phyloP scores from a whole-genome alignment of 1,284 basidiomycete species.

The Gymnopus androsaceus region DNA sequence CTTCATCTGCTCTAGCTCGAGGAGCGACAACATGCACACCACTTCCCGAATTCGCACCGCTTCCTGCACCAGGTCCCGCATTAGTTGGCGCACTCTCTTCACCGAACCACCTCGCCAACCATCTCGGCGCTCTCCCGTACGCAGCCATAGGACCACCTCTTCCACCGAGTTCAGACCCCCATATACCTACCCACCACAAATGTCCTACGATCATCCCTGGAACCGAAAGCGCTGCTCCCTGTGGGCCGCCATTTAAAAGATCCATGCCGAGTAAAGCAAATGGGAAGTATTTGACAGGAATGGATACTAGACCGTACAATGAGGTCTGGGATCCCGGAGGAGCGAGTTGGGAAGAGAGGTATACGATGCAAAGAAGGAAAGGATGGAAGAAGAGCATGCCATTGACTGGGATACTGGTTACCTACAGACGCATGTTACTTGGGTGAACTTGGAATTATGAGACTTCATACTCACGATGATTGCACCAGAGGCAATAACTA shows the following conservation, averaged over 20 bases:
- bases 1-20: neutral
- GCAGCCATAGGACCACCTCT: neutral
- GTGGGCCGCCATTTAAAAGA: constrained; percentile 64
- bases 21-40: constrained; percentile 18
- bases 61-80: constrained; percentile 5
- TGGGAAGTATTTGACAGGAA: constrained; percentile 76
- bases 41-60: neutral
- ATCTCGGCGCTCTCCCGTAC: constrained; percentile 12
- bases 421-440: neutral
- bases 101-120: constrained; percentile 14
- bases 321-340: constrained; percentile 68
- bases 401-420: constrained; percentile 47
- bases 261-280: constrained; percentile 77
- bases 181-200: constrained; percentile 75
- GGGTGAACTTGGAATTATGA: neutral
- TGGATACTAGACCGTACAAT: constrained; percentile 70
- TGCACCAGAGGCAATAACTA: constrained; percentile 53
- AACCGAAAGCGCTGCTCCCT: constrained; percentile 55
- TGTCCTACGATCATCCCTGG: constrained; percentile 79
- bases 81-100: neutral
- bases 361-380: constrained; percentile 60
- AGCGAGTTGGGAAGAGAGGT: constrained; percentile 45
- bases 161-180: constrained; percentile 39
- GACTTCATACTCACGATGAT: constrained; percentile 56
- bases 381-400: constrained; percentile 64